Evolutionary conservation across 768 basidiomycete genomes (phyloP).

Genomic region (Boletales sp.): DNA sequence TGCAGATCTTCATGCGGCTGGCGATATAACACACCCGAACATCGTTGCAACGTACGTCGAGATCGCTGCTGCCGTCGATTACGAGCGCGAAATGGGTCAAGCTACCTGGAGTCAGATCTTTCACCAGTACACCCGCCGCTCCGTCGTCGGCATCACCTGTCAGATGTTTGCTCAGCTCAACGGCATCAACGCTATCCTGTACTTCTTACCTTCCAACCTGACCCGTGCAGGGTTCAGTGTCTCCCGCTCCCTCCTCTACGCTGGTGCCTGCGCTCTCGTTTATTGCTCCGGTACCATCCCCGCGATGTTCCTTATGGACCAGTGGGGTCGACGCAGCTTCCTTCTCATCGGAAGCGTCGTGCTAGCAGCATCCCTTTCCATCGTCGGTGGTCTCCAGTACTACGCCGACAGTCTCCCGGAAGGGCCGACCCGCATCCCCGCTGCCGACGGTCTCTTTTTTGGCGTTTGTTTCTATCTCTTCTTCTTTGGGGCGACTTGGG

Average conservation of each 20-base stretch:
- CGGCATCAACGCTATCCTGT: slow-evolving; percentile 55
- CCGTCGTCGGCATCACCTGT: slow-evolving; percentile 48
- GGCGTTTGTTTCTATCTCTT: slow-evolving; percentile 58
- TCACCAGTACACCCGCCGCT: slow-evolving; percentile 46
- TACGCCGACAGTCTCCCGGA: slow-evolving; percentile 37
- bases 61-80: slow-evolving; percentile 38
- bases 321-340: slow-evolving; percentile 48
- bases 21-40: slow-evolving; percentile 40
- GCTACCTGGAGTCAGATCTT: slow-evolving; percentile 51
- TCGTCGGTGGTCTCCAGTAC: slow-evolving; percentile 53
- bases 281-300: slow-evolving; percentile 51
- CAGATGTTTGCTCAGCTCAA: slow-evolving; percentile 57
- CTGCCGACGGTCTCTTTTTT: slow-evolving; percentile 37
- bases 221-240: slow-evolving; percentile 47
- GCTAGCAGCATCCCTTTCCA: slow-evolving; percentile 42
- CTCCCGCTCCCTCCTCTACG: slow-evolving; percentile 41
- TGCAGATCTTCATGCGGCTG: slow-evolving; percentile 54
- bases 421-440: slow-evolving; percentile 27
- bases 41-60: slow-evolving; percentile 44
- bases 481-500: slow-evolving; percentile 56
- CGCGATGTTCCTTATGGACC: slow-evolving; percentile 52
- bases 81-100: slow-evolving; percentile 37
- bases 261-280: slow-evolving; percentile 44
- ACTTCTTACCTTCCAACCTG: slow-evolving; percentile 53
- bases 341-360: slow-evolving; percentile 44